A percentile compares a stretch with the other conserved stretches of the same genome.
Evolutionary conservation across 139 green algal species (phyloP).

Genomic region (Coelastrella sp.): DNA sequence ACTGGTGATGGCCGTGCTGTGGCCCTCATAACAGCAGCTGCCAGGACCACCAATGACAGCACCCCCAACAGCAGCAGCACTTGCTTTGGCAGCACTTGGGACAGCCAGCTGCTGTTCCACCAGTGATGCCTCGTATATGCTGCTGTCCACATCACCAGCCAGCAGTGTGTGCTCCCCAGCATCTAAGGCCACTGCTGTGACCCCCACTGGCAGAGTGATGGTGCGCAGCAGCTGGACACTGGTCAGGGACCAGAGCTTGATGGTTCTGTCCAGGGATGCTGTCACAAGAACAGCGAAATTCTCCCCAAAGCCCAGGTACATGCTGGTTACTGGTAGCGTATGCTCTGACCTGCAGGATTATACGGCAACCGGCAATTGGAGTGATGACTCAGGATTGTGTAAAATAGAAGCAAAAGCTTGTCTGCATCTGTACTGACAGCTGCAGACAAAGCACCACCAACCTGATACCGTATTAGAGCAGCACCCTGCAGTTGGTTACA

Average conservation of each 20-base stretch:
- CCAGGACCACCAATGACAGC: conserved; percentile 18
- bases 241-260: conserved; percentile 75
- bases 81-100: not conserved
- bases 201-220: conserved; percentile 69
- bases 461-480: too few relatives aligned
- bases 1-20: conserved; percentile 67
- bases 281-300: conserved; percentile 70
- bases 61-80: not conserved
- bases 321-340: conserved; percentile 82
- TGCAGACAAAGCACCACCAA: too few relatives aligned
- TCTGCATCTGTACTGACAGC: too few relatives aligned
- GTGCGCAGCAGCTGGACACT: conserved; percentile 69
- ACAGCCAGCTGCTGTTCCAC: conserved; percentile 34
- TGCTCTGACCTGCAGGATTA: conserved; percentile 79
- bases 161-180: conserved; percentile 83
- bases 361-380: not conserved
- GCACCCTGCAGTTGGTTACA: too few relatives aligned
- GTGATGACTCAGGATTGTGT: too few relatives aligned
- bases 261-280: conserved; percentile 79
- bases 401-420: too few relatives aligned
- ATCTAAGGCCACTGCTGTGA: conserved; percentile 73
- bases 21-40: conserved; percentile 53
- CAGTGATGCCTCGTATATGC: conserved; percentile 83
- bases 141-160: conserved; percentile 78
- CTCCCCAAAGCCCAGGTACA: conserved; percentile 69